Evolutionary conservation across 768 basidiomycete species (phyloP).

Genomic region (Sarcomyxa edulis): DNA sequence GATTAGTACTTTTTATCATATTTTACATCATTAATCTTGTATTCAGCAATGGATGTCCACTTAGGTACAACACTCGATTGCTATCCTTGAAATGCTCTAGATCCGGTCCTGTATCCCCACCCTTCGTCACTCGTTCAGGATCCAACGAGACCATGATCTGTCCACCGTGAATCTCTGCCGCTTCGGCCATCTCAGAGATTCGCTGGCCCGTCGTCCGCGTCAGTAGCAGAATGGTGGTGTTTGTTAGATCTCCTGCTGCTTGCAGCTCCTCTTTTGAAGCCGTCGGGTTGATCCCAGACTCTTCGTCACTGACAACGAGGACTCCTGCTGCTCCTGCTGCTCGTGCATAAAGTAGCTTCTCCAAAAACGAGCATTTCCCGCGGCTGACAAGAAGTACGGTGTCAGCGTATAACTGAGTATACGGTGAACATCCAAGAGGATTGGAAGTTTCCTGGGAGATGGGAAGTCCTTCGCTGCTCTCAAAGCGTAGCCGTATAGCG

Average conservation of each 20-base stretch:
- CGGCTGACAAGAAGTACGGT: conserved; percentile 61
- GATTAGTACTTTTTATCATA: conserved; percentile 33
- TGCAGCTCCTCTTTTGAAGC: conserved; percentile 50
- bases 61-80: conserved; percentile 64
- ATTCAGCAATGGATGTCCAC: conserved; percentile 72
- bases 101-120: conserved; percentile 16
- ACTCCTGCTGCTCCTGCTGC: conserved; percentile 73
- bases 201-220: conserved; percentile 44
- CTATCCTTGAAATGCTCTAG: conserved; percentile 25
- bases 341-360: conserved; percentile 71
- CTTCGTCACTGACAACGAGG: conserved; percentile 65
- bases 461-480: conserved; percentile 45
- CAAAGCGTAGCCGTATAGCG: conserved; percentile 34
- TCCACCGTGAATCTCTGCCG: conserved; percentile 40
- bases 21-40: conserved; percentile 60
- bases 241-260: conserved; percentile 51
- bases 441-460: conserved; percentile 51
- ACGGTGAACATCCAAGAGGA: conserved; percentile 54
- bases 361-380: conserved; percentile 84
- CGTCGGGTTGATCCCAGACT: conserved; percentile 59
- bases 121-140: conserved; percentile 21
- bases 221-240: conserved; percentile 58
- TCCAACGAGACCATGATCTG: conserved; percentile 51
- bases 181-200: conserved; percentile 51
- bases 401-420: conserved; percentile 38